Conservation (phyloP, 768 basidiomycete genomes). For the Rhizopogon rudus region DNA sequence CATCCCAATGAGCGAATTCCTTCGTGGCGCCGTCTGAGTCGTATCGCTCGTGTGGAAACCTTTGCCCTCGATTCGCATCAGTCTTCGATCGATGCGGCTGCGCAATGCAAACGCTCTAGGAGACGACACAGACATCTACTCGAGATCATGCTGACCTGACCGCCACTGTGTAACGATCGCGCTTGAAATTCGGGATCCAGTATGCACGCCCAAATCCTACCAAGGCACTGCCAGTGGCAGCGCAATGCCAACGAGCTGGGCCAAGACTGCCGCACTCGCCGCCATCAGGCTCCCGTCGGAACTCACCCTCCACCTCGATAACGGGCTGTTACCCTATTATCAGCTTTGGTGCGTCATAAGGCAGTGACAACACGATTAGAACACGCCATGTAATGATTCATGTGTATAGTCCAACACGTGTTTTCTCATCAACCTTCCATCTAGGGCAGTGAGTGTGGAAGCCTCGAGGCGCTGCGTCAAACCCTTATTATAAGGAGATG, state of each 20-base stretch:
- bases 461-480: slow-evolving; percentile 28
- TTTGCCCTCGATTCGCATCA: no score
- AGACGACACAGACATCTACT: no score
- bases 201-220: not conserved
- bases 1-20: no score
- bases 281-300: not conserved
- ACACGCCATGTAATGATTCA: not conserved
- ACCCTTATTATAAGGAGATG: slow-evolving; percentile 24
- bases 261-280: no score
- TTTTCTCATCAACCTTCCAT: slow-evolving; percentile 8
- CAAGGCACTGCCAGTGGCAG: not conserved
- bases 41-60: no score
- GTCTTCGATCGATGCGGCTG: no score
- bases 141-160: no score
- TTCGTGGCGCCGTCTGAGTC: no score
- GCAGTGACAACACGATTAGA: not conserved
- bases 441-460: slow-evolving; percentile 14
- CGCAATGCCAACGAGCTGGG: no score
- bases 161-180: not conserved
- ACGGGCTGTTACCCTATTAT: not conserved
- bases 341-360: not conserved
- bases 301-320: slow-evolving; percentile 1
- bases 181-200: not conserved
- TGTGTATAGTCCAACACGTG: slow-evolving; percentile 17
- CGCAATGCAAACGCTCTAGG: no score